These are phyloP conservation scores for Emericellopsis cladophorae DNA, from an alignment of 2,329 filamentous ascomycete genomes.

Conservation along the genomic window DNA sequence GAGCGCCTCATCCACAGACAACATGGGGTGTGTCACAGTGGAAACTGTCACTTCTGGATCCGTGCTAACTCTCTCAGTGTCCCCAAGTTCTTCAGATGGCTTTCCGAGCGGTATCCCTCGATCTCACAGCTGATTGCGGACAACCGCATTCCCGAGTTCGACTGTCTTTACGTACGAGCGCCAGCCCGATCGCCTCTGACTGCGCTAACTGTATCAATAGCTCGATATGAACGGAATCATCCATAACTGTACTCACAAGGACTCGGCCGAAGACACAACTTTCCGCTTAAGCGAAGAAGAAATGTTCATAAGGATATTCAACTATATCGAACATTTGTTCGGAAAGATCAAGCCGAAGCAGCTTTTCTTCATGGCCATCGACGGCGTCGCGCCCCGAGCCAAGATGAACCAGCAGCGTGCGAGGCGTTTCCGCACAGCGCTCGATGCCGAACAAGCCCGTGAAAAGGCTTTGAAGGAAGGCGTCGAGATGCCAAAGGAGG, in stretches of 20 bases:
- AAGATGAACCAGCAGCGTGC: constrained; percentile 99
- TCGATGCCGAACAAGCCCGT: constrained; percentile 79
- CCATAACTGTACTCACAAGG: constrained; percentile 97
- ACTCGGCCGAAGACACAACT: constrained; percentile 72
- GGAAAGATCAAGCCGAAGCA: constrained; percentile 98
- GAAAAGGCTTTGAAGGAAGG: constrained; percentile 88
- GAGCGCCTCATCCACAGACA: not conserved
- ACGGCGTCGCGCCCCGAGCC: constrained; percentile 90
- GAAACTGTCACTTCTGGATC: not conserved
- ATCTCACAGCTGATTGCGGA: constrained; percentile 98
- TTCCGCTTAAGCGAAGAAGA: constrained; percentile 94
- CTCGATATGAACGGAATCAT: constrained; percentile 99
- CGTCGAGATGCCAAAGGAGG: constrained; percentile 85
- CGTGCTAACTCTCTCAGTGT: constrained; percentile 29
- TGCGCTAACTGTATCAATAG: constrained; percentile 22
- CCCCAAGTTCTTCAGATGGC: constrained; percentile 96
- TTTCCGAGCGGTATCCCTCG: constrained; percentile 95
- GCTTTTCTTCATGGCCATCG: constrained; percentile 99
- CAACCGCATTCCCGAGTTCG: constrained; percentile 97
- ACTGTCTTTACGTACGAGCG: constrained; percentile 70
- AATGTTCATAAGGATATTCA: constrained; percentile 99
- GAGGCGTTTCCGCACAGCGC: constrained; percentile 83
- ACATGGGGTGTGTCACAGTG: constrained; percentile 4
- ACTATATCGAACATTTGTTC: constrained; percentile 97
- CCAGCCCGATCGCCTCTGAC: constrained; percentile 3